Base-by-base conservation (phyloP, 2,329 filamentous ascomycete genomes). In the Mariannaea elegans region DNA sequence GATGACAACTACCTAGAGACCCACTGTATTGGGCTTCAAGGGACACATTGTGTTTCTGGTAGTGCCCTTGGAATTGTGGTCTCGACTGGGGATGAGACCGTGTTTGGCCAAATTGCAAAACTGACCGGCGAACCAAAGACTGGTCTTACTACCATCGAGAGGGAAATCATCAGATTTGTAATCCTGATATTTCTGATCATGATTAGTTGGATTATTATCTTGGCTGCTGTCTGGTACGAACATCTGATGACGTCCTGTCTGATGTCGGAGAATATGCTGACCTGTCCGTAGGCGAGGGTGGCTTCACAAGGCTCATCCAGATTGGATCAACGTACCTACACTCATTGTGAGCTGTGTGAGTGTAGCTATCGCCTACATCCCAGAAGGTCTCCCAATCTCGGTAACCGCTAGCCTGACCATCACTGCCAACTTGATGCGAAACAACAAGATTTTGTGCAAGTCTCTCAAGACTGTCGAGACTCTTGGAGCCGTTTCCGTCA, bases 381-480 rank as follows among this genome's bases (percentile, higher is more conserved):
- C 91, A 0, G 90, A 92, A 75, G 89, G 89, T 6, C 78, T 92
- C 0, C 89, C 90, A 0, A 88, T 92, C 50, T 88, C 89, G 0
- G 77, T 92, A 31, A 90, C 89, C 0, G 85, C 87, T 1, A 89
- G 87, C 14, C 79, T 93, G 63, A 93, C 90, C 0, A 93, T 94
- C 59, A 89, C 86, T 1, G 90, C 91, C 16, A 91, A 90, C 64
- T 83, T 91, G 66, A 93, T 93, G 90, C 83, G 82, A 64, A 88
- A 89, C 76, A 89, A 93, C 74, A 89, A 90, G 70, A 87, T 93
- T 41, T 82, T 93, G 7, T 93, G 90, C 85, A 93, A 93, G 76
- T 91, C 88, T 0, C 80, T 93, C 45, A 91, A 91, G 76, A 93
- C 90, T 0, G 90, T 92, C 0, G 90, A 93, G 75, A 93, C 90